These are phyloP conservation scores for Stephania yunnanensis DNA, from an alignment of 164 flowering plant genomes.

Conservation along the genomic window DNA sequence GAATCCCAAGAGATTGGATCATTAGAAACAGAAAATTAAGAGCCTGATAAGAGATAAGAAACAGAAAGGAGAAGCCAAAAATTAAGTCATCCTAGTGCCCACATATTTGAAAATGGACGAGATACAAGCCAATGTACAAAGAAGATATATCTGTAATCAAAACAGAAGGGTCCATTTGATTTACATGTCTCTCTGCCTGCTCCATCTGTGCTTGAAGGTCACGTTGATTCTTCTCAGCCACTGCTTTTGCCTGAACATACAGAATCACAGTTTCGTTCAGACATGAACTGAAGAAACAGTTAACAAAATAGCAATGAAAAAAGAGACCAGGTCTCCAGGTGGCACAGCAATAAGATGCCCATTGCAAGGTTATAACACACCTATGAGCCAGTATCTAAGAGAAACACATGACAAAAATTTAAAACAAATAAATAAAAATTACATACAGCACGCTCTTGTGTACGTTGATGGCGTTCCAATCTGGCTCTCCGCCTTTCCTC, in stretches of 20 bases:
- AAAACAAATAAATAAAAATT: background rate
- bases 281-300: background rate
- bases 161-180: conserved; percentile 16
- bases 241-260: conserved; percentile 61
- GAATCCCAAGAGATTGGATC: background rate
- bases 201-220: conserved; percentile 66
- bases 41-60: background rate
- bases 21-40: background rate
- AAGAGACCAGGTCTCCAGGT: background rate
- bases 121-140: background rate
- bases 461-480: conserved; percentile 48
- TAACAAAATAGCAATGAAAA: background rate
- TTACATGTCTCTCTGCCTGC: conserved; percentile 82
- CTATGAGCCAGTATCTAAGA: background rate
- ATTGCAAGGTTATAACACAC: background rate
- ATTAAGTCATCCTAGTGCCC: background rate
- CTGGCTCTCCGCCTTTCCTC: conserved; percentile 75
- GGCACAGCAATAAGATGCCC: background rate
- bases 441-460: conserved; percentile 65
- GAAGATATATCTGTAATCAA: background rate
- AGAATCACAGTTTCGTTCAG: conserved; percentile 1
- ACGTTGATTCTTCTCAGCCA: conserved; percentile 80
- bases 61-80: background rate
- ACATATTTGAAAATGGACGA: background rate
- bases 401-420: background rate